These are phyloP conservation scores for Hypoxylon sp. DNA, from an alignment of 2,329 filamentous ascomycete species.

Conservation along the genomic window DNA sequence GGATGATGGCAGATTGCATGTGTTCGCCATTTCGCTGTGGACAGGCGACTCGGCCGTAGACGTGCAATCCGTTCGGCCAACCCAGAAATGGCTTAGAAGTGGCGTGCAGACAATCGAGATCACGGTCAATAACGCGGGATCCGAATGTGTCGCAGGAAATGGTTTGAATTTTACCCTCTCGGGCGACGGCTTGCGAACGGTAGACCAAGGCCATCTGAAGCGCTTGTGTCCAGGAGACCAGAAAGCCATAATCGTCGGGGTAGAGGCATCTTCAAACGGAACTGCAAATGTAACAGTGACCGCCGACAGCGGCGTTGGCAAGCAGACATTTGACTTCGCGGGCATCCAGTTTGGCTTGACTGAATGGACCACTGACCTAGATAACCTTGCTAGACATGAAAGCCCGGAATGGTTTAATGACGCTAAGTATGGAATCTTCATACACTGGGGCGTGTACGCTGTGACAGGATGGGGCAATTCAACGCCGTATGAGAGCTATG, in stretches of 20 bases:
- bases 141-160: slow-evolving; percentile 54
- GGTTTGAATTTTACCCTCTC: slow-evolving; percentile 53
- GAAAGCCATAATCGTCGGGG: slow-evolving; percentile 57
- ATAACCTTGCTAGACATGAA: slow-evolving; percentile 58
- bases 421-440: slow-evolving; percentile 72
- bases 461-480: slow-evolving; percentile 70
- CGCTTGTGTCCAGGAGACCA: slow-evolving; percentile 62
- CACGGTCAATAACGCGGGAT: slow-evolving; percentile 47
- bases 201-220: slow-evolving; percentile 58
- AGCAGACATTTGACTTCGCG: slow-evolving; percentile 22
- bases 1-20: slow-evolving; percentile 57
- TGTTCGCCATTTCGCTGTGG: slow-evolving; percentile 60
- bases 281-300: slow-evolving; percentile 47
- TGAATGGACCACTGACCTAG: slow-evolving; percentile 55
- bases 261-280: slow-evolving; percentile 51
- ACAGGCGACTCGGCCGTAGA: slow-evolving; percentile 44
- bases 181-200: slow-evolving; percentile 60
- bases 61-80: slow-evolving; percentile 60
- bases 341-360: slow-evolving; percentile 54
- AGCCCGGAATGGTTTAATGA: slow-evolving; percentile 68
- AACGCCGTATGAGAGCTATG: slow-evolving; percentile 58
- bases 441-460: slow-evolving; percentile 71
- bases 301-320: slow-evolving; percentile 39
- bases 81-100: slow-evolving; percentile 59
- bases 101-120: slow-evolving; percentile 59